Conservation (phyloP, 805 yeast genomes). For the Grigorovia yakushimaensis region DNA sequence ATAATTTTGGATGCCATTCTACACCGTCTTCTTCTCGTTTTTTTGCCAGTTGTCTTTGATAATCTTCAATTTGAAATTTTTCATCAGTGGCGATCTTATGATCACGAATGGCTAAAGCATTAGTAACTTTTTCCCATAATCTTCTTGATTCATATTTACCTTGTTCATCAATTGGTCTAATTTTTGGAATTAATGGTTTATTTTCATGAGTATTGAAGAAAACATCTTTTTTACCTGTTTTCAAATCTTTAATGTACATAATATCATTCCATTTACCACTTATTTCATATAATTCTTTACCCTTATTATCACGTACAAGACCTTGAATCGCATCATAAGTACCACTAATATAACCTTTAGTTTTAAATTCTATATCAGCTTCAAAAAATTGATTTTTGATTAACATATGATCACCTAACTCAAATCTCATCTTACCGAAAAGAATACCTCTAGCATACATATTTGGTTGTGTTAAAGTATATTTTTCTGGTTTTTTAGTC, state of each 20-base stretch:
- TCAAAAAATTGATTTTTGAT: conserved; percentile 52
- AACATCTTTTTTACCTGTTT: conserved; percentile 34
- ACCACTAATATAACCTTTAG: conserved; percentile 90
- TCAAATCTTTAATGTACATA: conserved; percentile 53
- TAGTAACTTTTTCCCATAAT: conserved; percentile 74
- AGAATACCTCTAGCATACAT: conserved; percentile 89
- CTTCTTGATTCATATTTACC: conserved; percentile 70
- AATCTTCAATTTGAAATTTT: conserved; percentile 76
- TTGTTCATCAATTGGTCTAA: conserved; percentile 73
- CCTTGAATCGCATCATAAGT: conserved; percentile 87
- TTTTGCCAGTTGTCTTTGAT: conserved; percentile 69
- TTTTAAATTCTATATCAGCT: conserved; percentile 86
- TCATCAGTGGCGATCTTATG: conserved; percentile 82
- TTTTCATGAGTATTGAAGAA: conserved; percentile 56
- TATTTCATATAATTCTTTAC: conserved; percentile 52
- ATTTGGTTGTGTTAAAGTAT: conserved; percentile 88
- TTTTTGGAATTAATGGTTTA: conserved; percentile 49
- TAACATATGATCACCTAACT: conserved; percentile 86
- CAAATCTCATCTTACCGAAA: conserved; percentile 82
- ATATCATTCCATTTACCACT: conserved; percentile 91
- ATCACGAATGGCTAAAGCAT: conserved; percentile 69
- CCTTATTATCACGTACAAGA: conserved; percentile 42
- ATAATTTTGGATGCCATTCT: conserved; percentile 72
- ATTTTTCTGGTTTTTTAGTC: conserved; percentile 48
- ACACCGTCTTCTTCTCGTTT: conserved; percentile 68